phyloP scores from a whole-genome alignment of 2,329 filamentous ascomycete species.

The Trichoderma sp. region DNA sequence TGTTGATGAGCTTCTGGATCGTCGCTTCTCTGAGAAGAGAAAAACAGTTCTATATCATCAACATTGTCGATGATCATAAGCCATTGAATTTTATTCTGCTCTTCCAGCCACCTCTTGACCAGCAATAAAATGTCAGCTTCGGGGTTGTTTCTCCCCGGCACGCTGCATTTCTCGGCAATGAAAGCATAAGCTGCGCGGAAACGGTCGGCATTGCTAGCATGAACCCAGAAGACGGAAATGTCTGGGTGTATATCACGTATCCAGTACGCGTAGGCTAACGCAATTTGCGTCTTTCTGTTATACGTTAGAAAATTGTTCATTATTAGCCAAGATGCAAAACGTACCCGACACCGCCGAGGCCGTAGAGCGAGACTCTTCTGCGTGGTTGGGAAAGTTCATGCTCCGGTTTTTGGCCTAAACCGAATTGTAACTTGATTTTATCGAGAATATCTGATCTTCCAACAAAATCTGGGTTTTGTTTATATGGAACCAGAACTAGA shows the following conservation, averaged over 20 bases:
- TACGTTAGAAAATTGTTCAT: not conserved
- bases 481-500: constrained; percentile 22
- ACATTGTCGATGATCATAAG: constrained; percentile 24
- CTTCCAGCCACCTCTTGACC: constrained; percentile 32
- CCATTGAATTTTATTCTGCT: constrained; percentile 24
- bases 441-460: not conserved
- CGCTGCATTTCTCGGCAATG: constrained; percentile 28
- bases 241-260: constrained; percentile 23
- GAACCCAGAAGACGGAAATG: constrained; percentile 35
- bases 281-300: constrained; percentile 2
- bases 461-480: constrained; percentile 19
- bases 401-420: not conserved
- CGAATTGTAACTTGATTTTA: constrained; percentile 13
- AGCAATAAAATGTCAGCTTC: constrained; percentile 26
- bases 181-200: constrained; percentile 30
- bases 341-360: constrained; percentile 4
- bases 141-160: constrained; percentile 27
- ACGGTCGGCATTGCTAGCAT: constrained; percentile 32
- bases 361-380: constrained; percentile 12
- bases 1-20: not conserved
- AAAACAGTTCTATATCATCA: constrained; percentile 21
- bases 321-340: not conserved
- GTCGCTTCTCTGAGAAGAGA: not conserved
- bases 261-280: constrained; percentile 28
- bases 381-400: not conserved